Base-by-base conservation (phyloP, 352 stramenopile species). In the Phytopythium chamaehyphon region DNA sequence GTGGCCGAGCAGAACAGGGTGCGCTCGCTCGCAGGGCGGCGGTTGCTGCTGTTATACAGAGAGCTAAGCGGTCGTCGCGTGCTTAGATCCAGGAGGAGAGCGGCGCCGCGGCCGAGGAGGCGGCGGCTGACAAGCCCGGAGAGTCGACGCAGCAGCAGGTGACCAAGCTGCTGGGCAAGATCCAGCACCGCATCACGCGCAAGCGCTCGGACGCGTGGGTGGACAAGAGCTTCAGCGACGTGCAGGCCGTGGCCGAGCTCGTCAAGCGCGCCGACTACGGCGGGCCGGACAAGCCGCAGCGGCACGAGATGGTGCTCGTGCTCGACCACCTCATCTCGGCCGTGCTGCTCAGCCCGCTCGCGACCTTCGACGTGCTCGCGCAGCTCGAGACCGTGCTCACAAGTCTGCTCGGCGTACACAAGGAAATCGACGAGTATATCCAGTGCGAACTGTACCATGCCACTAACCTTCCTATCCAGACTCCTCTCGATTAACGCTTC, bases 261-360 rank as follows among this genome's bases (percentile, higher is more conserved):
- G 65, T 86, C 45, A 58, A 53, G 47, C 51, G 60, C 60, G 60
- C 59, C 14, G 43, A 36, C 12, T 67, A 67, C 28, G 51, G 40
- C 45, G 56, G 51, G 2, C 66, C 63, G 0, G 63, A 79, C 23
- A 81, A 76, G 54, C 39, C 51, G 2, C 59, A 86, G 55, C 62
- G 75, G 4, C 80, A 82, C 8, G 73, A 86, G 26, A 47, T 86
- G 39, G 73, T 84, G 57, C 63, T 89, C 19, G 69, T 77, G 43
- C 58, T 86, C 38, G 77, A 89, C 48, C 77, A 89, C 40, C 69
- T 86, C 44, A 78, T 86, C 61, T 89, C 77, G 19, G 73, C 77
- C 3, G 71, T 89, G 57, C 55, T 89, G 52, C 54, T 89, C 8
- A 84, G 68, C 51, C 58, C 75, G 6, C 38, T 77, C 15, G 66